Evolutionary conservation across 371 early-diverging fungal genomes (phyloP).

Genomic region (Mortierella sp.): DNA sequence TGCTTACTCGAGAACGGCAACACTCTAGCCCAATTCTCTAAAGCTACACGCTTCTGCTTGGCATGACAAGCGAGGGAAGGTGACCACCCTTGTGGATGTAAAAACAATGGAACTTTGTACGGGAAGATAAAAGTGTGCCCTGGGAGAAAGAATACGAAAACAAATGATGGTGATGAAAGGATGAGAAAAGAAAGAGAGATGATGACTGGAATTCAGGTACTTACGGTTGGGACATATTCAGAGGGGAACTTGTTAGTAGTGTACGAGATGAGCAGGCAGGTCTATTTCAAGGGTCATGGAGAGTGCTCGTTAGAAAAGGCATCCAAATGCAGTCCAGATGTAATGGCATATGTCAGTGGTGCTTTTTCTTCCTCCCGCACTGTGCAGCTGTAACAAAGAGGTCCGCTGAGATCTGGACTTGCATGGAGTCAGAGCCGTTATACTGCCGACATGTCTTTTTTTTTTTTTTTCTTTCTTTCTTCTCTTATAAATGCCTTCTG

Average conservation of each 20-base stretch:
- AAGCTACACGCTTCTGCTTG: no score
- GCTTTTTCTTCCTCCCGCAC: neutral
- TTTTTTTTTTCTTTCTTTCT: neutral
- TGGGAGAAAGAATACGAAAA: neutral
- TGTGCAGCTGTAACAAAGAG: neutral
- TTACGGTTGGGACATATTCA: slow-evolving; percentile 98
- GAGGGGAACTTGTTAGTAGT: slow-evolving; percentile 99
- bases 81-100: no score
- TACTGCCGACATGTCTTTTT: slow-evolving; percentile 6
- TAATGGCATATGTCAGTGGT: neutral
- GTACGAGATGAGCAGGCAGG: slow-evolving; percentile 97
- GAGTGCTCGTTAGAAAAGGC: neutral
- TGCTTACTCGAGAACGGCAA: neutral
- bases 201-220: slow-evolving; percentile 23
- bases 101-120: no score
- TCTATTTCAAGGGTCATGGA: slow-evolving; percentile 68
- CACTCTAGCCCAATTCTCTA: no score
- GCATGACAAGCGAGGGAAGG: no score
- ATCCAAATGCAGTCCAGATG: neutral
- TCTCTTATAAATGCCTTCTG: neutral
- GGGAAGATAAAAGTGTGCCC: no score
- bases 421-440: slow-evolving; percentile 19
- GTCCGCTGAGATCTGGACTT: slow-evolving; percentile 19
- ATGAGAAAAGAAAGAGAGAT: slow-evolving; percentile 58
- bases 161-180: slow-evolving; percentile 94